Conservation (phyloP, 164 flowering plant species). For the Vitis labrusca region DNA sequence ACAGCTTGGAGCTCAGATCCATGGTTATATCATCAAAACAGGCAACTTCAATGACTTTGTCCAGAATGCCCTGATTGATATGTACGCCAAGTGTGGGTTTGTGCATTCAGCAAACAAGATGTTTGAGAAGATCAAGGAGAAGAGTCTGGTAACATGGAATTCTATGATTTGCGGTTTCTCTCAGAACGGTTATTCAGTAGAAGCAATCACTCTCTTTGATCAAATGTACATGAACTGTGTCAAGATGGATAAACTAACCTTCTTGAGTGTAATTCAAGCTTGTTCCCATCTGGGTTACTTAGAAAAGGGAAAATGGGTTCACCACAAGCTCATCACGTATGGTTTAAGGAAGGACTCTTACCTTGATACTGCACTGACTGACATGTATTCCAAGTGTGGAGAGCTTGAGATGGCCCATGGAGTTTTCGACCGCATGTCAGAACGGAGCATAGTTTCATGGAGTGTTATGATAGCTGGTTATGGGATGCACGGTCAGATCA, state of each 20-base stretch:
- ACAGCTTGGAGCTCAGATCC: constrained; percentile 59
- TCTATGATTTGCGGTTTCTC: constrained; percentile 70
- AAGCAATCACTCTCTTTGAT: constrained; percentile 63
- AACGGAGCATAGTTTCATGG: constrained; percentile 68
- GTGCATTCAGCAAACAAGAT: constrained; percentile 45
- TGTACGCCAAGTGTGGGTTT: constrained; percentile 71
- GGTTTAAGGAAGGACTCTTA: constrained; percentile 47
- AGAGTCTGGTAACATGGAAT: constrained; percentile 70
- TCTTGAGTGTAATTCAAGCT: constrained; percentile 69
- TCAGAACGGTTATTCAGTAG: constrained; percentile 58
- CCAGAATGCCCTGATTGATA: constrained; percentile 65
- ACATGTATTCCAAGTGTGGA: constrained; percentile 90
- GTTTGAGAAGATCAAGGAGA: constrained; percentile 31
- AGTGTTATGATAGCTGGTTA: constrained; percentile 72
- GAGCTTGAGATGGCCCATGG: constrained; percentile 50
- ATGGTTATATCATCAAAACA: constrained; percentile 47
- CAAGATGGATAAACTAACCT: constrained; percentile 56
- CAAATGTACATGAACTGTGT: constrained; percentile 46
- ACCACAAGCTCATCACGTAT: constrained; percentile 57
- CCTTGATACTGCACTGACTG: constrained; percentile 56
- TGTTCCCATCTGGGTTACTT: constrained; percentile 64
- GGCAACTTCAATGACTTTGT: constrained; percentile 56
- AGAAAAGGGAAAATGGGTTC: constrained; percentile 78
- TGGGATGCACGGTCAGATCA: constrained; percentile 61
- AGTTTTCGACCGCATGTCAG: constrained; percentile 53